phyloP scores from a whole-genome alignment of 1,284 basidiomycete genomes.

The Meripilus lineatus region DNA sequence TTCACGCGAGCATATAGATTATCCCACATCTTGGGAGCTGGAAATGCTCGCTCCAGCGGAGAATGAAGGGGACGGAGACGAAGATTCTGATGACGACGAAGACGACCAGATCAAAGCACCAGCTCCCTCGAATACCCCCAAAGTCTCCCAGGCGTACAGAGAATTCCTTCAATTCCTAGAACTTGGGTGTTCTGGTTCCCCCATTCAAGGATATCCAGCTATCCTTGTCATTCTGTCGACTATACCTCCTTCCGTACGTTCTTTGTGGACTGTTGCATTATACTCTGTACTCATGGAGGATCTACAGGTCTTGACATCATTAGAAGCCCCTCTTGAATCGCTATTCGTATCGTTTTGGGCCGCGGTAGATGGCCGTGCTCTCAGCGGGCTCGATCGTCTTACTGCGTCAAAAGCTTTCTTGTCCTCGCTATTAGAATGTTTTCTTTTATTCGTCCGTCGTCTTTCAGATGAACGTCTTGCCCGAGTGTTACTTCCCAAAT shows the following conservation, averaged over 20 bases:
- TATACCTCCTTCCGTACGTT: conserved; percentile 56
- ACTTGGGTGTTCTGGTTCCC: conserved; percentile 71
- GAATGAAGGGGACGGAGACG: conserved; percentile 14
- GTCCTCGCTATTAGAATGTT: conserved; percentile 64
- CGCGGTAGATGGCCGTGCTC: conserved; percentile 61
- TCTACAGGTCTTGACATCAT: conserved; percentile 16
- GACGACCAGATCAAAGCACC: conserved; percentile 28
- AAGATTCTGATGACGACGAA: conserved; percentile 20
- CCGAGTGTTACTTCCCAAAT: conserved; percentile 8
- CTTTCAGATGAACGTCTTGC: conserved; percentile 22
- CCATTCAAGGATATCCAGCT: conserved; percentile 71
- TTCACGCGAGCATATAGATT: conserved; percentile 50
- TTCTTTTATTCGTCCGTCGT: conserved; percentile 50
- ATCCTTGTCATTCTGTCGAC: conserved; percentile 77
- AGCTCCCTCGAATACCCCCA: conserved; percentile 15
- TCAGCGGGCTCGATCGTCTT: conserved; percentile 48
- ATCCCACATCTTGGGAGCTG: conserved; percentile 57
- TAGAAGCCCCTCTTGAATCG: conserved; percentile 30
- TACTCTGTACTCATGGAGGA: conserved; percentile 6
- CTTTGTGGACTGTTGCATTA: background rate
- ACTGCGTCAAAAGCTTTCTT: conserved; percentile 59
- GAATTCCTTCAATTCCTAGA: conserved; percentile 74
- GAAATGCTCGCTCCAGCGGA: conserved; percentile 27
- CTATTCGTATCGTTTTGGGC: conserved; percentile 77
- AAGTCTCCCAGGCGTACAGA: conserved; percentile 47